Evolutionary conservation across 495 filamentous ascomycete genomes (phyloP).

Genomic region (Penicillium antarcticum): DNA sequence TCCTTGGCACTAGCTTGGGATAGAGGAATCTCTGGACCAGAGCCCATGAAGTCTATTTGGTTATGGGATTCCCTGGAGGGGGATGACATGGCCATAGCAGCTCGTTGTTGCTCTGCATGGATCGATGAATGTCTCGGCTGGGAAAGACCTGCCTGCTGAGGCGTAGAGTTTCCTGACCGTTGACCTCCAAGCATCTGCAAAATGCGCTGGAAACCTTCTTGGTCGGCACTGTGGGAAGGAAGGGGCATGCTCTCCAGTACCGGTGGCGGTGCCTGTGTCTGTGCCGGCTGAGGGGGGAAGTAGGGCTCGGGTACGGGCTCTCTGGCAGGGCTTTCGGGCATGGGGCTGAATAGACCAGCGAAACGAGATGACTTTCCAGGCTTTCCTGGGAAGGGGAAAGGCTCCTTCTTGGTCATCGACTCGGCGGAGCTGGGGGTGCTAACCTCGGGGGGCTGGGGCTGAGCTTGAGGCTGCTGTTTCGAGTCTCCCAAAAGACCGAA

Average conservation of each 20-base stretch:
- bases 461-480: constrained; percentile 14
- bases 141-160: constrained; percentile 27
- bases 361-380: constrained; percentile 71
- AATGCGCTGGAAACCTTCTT: constrained; percentile 85
- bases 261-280: neutral
- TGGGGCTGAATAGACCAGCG: constrained; percentile 73
- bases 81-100: constrained; percentile 30
- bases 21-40: constrained; percentile 30
- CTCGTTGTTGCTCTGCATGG: constrained; percentile 32
- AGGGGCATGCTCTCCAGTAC: constrained; percentile 21
- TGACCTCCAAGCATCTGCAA: constrained; percentile 73
- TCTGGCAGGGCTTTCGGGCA: constrained; percentile 52
- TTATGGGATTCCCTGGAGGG: constrained; percentile 31
- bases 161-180: constrained; percentile 40
- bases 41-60: constrained; percentile 30
- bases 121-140: constrained; percentile 29
- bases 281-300: constrained; percentile 8
- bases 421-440: constrained; percentile 24
- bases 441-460: constrained; percentile 21
- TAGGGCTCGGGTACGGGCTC: constrained; percentile 46
- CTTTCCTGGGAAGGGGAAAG: constrained; percentile 20
- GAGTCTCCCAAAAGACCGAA: constrained; percentile 65
- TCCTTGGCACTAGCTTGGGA: constrained; percentile 26
- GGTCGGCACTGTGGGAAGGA: constrained; percentile 66
- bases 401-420: constrained; percentile 24